phyloP scores from a whole-genome alignment of 768 basidiomycete genomes.

The Mycena vitilis region DNA sequence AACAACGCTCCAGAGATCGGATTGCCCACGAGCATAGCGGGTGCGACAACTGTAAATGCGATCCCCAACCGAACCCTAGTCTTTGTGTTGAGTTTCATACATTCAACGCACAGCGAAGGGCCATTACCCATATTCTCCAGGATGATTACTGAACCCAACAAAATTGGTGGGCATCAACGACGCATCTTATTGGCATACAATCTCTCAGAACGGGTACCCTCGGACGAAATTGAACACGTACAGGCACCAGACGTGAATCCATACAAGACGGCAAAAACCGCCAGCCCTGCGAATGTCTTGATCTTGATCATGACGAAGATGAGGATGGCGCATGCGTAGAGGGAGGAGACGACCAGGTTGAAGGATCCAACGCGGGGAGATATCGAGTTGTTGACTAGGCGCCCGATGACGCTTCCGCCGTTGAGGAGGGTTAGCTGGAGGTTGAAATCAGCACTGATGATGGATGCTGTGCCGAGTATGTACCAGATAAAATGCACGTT shows the following conservation, averaged over 20 bases:
- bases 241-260: conserved; percentile 51
- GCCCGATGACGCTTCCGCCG: conserved; percentile 39
- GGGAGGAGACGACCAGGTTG: conserved; percentile 43
- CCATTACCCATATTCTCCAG: no score
- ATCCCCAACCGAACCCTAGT: no score
- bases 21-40: conserved; percentile 23
- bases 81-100: no score
- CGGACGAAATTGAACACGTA: no score
- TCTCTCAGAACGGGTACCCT: no score
- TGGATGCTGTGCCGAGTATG: background rate
- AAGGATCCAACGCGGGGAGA: conserved; percentile 38
- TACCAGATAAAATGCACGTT: conserved; percentile 46
- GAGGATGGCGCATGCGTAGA: conserved; percentile 43
- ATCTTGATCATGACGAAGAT: conserved; percentile 52
- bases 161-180: no score
- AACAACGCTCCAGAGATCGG: conserved; percentile 17
- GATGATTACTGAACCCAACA: no score
- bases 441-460: background rate
- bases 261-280: conserved; percentile 52
- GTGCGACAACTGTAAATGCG: conserved; percentile 19
- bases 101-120: no score
- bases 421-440: conserved; percentile 41
- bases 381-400: conserved; percentile 39
- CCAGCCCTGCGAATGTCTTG: conserved; percentile 44
- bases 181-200: no score